Percentiles rank a stretch among this genome's conserved stretches.
Evolutionary conservation across 305 asterid genomes (phyloP).

Genomic region (Fraxinus sp.): DNA sequence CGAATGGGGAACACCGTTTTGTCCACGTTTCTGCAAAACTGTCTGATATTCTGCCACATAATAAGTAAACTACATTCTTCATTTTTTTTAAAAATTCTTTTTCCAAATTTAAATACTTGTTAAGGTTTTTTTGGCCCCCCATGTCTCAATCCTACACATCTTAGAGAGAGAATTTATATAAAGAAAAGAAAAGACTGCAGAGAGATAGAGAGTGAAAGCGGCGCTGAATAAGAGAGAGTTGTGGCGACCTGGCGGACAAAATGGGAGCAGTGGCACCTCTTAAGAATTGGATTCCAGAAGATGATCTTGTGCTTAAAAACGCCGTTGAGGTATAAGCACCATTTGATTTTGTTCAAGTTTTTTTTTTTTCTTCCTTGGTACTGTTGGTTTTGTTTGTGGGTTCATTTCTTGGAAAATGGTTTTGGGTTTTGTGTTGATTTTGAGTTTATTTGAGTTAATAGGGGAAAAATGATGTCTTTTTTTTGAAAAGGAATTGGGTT

Average conservation of each 20-base stretch:
- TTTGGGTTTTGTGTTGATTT: conserved; percentile 19
- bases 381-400: conserved; percentile 12
- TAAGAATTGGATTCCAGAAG: conserved; percentile 61
- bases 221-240: conserved; percentile 28
- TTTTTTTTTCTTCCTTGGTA: neutral
- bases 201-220: conserved; percentile 34
- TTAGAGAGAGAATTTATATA: conserved; percentile 11
- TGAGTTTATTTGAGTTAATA: conserved; percentile 5
- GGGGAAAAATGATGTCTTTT: neutral
- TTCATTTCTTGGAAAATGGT: conserved; percentile 28
- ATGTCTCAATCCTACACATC: conserved; percentile 24
- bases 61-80: neutral
- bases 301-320: conserved; percentile 62
- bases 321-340: conserved; percentile 56
- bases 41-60: neutral
- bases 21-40: neutral
- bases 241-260: conserved; percentile 18
- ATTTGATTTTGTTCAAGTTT: neutral
- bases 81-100: neutral
- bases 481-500: conserved; percentile 13
- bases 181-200: conserved; percentile 1
- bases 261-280: conserved; percentile 67
- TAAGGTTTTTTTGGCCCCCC: conserved; percentile 12
- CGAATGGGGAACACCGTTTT: neutral
- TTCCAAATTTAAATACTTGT: conserved; percentile 1